phyloP scores from a whole-genome alignment of 495 filamentous ascomycete species.

The Parachaetomium inaequale region DNA sequence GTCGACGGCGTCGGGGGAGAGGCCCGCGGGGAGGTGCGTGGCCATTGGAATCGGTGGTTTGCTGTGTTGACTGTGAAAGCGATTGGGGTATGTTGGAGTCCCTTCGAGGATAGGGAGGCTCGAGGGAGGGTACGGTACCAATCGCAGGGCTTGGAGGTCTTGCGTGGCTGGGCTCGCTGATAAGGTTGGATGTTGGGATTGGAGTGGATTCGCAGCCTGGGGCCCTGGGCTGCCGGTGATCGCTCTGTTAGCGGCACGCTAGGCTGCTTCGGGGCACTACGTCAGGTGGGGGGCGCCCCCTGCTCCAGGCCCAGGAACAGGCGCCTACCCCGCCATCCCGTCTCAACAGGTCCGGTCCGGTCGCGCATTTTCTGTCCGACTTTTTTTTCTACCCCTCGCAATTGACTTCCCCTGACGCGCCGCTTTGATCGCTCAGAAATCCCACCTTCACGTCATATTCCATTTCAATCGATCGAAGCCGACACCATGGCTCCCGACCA shows the following conservation, averaged over 20 bases:
- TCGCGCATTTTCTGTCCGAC: slow-evolving; percentile 10
- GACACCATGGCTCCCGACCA: slow-evolving; percentile 75
- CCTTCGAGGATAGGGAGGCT: not conserved
- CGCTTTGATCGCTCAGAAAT: not conserved
- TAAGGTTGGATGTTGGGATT: slow-evolving; percentile 2
- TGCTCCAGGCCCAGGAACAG: not conserved
- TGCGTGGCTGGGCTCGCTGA: not conserved
- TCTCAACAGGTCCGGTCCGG: slow-evolving; percentile 14
- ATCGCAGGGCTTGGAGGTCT: not conserved
- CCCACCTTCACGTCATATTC: not conserved
- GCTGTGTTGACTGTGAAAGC: not conserved
- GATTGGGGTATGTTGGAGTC: not conserved
- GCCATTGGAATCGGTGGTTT: slow-evolving; percentile 21
- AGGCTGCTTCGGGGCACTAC: slow-evolving; percentile 14
- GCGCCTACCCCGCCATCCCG: slow-evolving; percentile 30
- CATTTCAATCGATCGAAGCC: slow-evolving; percentile 1
- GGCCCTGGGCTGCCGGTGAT: slow-evolving; percentile 6
- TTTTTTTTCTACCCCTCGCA: slow-evolving; percentile 24
- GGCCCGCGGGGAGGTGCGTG: slow-evolving; percentile 41
- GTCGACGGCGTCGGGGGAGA: slow-evolving; percentile 69
- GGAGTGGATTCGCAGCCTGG: not conserved
- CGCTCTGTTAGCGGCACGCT: slow-evolving; percentile 9
- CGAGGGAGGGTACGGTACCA: not conserved
- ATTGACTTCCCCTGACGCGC: not conserved
- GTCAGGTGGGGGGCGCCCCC: slow-evolving; percentile 29